Evolutionary conservation across 2,329 filamentous ascomycete species (phyloP), one percentile per base, ranked within the genome.

Genomic region (Colletotrichum simmondsii): DNA sequence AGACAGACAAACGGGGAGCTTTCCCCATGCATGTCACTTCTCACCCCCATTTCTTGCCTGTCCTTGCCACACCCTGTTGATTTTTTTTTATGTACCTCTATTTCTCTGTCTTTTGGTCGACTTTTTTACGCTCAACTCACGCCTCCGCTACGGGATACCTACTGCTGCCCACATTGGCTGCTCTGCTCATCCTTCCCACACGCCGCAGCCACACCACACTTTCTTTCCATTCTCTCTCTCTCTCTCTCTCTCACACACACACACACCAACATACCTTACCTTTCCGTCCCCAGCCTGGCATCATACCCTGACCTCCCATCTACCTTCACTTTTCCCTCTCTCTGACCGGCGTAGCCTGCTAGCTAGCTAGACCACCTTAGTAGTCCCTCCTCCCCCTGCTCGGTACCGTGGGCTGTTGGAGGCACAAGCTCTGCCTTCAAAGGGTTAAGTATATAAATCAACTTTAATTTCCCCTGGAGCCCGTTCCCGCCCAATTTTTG

Each of bases 361-460:
- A 70, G 65, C 54, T 42, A 19, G 37, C 37, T 74, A n/a, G 53
- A 52, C 59, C 61, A 61, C 42, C 49, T 65, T 24, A 28, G 35
- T 54, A 65, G 59, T 73, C 61, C 62, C 62, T 63, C 49, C 60
- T 52, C 49, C 52, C 56, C 49, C 52, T 54, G 28, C 22, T 62
- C 64, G 49, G 64, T 53, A 63, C 71, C 52, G 53, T 67, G 57
- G 65, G 28, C 60, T 74, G 56, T 68, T 71, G 62, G 59, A 73
- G 70, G 69, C 72, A 69, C 68, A 65, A 74, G 75, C 73, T 77
- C 75, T 72, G 71, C 75, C 71, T 73, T 72, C 69, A 75, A 78
- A 75, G 71, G 75, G 75, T 75, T 69, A 75, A 78, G 77, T 83
- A 83, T 83, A 83, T 72, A 84, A 85, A 78, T 75, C 80, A 81